Percentiles rank a stretch among this genome's conserved stretches.
phyloP scores from a whole-genome alignment of 139 green algal species.

The Gonium pectorale region DNA sequence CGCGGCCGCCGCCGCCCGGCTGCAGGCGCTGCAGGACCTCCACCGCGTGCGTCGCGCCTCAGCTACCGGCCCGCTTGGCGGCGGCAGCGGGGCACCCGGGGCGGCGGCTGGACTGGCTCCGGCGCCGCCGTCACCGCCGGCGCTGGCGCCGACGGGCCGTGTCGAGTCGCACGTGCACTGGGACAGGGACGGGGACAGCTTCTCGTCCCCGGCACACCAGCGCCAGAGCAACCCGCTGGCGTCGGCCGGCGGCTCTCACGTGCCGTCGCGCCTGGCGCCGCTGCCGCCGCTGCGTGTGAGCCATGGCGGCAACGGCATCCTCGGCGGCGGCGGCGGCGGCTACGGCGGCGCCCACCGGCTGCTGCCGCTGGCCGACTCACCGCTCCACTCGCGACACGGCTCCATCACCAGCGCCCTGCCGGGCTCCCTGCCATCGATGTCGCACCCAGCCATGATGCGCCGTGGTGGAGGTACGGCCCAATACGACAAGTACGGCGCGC shows the following conservation, averaged over 20 bases:
- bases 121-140: neutral
- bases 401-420: neutral
- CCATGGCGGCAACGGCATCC: neutral
- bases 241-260: no score
- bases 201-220: no score
- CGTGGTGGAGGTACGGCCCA: neutral
- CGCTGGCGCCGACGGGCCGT: no score
- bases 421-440: constrained; percentile 15
- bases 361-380: neutral
- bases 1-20: neutral
- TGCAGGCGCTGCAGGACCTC: constrained; percentile 14
- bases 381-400: neutral
- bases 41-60: neutral
- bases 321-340: neutral
- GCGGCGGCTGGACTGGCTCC: neutral
- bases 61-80: neutral
- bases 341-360: neutral
- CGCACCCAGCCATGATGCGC: neutral
- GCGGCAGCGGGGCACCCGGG: no score
- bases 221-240: no score
- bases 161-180: no score
- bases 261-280: neutral
- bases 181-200: no score
- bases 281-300: constrained; percentile 2
- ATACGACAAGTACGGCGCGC: no score